Evolutionary conservation across 345 rosid genomes (phyloP).

Genomic region (Viola odorata): DNA sequence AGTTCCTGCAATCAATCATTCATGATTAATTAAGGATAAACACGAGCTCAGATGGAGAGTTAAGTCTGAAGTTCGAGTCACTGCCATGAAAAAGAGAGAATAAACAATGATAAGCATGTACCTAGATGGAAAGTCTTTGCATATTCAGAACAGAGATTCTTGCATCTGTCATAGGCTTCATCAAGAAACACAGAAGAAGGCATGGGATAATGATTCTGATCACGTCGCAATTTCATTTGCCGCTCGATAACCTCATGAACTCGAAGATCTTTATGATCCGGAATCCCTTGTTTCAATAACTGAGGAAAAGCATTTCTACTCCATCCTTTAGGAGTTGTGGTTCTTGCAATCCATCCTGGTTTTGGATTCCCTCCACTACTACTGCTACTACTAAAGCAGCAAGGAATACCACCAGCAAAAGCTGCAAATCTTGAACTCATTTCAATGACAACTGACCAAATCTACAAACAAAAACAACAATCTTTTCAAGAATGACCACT

Average conservation of each 20-base stretch:
- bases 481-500: neutral
- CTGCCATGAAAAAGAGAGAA: neutral
- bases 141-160: conserved; percentile 45
- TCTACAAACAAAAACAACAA: neutral
- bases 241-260: conserved; percentile 34
- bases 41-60: too few species aligned
- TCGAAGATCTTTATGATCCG: conserved; percentile 25
- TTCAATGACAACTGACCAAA: neutral
- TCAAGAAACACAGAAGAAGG: conserved; percentile 35
- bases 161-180: conserved; percentile 46
- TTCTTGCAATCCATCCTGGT: conserved; percentile 14
- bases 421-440: conserved; percentile 31
- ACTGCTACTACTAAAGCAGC: conserved; percentile 14
- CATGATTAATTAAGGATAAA: neutral
- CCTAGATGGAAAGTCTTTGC: conserved; percentile 68
- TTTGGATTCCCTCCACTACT: conserved; percentile 11
- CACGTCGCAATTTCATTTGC: conserved; percentile 19
- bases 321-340: conserved; percentile 23
- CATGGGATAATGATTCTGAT: too few species aligned
- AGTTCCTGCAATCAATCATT: conserved; percentile 37
- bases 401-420: conserved; percentile 20
- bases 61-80: neutral
- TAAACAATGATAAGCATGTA: neutral
- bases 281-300: conserved; percentile 26
- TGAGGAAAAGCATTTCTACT: conserved; percentile 13